Conservation (phyloP, 805 yeast genomes). For the Debaryomyces tyrocola region DNA sequence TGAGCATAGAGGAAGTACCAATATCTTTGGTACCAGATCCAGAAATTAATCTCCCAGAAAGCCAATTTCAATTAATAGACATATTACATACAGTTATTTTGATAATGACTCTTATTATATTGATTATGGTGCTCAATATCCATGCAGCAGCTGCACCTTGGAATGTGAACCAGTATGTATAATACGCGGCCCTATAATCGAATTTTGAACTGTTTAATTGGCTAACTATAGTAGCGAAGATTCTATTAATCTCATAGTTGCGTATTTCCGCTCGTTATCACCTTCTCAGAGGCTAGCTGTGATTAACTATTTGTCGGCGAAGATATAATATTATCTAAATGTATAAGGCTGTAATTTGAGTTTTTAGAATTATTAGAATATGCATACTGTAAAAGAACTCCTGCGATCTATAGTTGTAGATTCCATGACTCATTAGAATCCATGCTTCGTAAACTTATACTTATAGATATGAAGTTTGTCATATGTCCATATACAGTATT, state of each 20-base stretch:
- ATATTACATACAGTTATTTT: slow-evolving; percentile 4
- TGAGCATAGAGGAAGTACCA: background rate
- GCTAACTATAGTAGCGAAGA: background rate
- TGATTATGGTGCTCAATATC: slow-evolving; percentile 3
- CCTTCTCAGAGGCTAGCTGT: background rate
- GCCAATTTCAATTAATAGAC: background rate
- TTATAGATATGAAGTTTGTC: too few species aligned
- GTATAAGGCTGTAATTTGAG: too few species aligned
- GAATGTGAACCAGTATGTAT: background rate
- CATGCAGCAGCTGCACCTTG: background rate
- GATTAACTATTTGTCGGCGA: background rate
- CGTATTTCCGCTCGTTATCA: background rate
- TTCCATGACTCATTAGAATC: too few species aligned
- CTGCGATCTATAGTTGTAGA: too few species aligned
- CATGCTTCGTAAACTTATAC: too few species aligned
- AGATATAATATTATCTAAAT: background rate
- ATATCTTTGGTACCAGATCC: background rate
- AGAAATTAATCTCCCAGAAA: background rate
- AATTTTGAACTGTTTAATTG: background rate
- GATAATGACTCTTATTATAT: slow-evolving; percentile 2
- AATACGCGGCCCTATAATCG: background rate
- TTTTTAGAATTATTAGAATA: too few species aligned
- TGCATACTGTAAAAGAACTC: too few species aligned
- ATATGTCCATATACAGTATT: too few species aligned
- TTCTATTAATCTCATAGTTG: background rate